phyloP scores from a whole-genome alignment of 2,329 filamentous ascomycete genomes.

The Diatrype stigma region DNA sequence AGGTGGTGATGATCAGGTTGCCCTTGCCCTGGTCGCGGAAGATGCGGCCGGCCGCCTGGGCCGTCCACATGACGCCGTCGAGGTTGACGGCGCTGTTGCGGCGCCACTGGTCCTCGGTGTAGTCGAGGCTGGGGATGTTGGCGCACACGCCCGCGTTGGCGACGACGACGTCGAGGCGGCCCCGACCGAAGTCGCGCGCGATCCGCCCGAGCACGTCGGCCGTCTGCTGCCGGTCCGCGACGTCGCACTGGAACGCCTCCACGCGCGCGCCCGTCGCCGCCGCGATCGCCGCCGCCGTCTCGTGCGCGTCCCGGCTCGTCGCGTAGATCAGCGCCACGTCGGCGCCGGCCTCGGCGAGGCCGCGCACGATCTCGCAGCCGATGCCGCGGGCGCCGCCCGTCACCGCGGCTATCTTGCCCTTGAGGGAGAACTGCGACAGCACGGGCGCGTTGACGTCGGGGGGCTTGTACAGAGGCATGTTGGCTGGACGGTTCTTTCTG shows the following conservation, averaged over 20 bases:
- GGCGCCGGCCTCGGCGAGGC: background rate
- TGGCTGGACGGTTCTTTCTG: background rate
- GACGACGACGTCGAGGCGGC: background rate
- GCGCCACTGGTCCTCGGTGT: background rate
- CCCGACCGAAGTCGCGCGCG: background rate
- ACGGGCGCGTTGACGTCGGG: background rate
- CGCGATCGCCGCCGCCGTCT: background rate
- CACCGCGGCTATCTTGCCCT: background rate
- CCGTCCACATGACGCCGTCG: background rate
- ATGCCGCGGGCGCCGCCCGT: background rate
- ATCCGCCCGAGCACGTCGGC: background rate
- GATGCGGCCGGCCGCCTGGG: background rate
- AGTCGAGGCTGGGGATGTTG: background rate
- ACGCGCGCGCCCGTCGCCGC: background rate
- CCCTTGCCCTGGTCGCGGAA: background rate
- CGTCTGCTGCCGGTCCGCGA: background rate
- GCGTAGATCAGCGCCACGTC: background rate
- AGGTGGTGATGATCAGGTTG: background rate
- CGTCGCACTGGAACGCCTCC: background rate
- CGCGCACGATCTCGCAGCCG: background rate
- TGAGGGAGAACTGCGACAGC: background rate
- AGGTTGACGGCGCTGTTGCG: background rate
- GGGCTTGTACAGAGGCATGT: background rate
- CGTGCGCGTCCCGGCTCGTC: background rate
- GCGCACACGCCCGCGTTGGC: background rate